Evolutionary conservation across 164 flowering plant species (phyloP).

Genomic region (Dillenia turbinata): DNA sequence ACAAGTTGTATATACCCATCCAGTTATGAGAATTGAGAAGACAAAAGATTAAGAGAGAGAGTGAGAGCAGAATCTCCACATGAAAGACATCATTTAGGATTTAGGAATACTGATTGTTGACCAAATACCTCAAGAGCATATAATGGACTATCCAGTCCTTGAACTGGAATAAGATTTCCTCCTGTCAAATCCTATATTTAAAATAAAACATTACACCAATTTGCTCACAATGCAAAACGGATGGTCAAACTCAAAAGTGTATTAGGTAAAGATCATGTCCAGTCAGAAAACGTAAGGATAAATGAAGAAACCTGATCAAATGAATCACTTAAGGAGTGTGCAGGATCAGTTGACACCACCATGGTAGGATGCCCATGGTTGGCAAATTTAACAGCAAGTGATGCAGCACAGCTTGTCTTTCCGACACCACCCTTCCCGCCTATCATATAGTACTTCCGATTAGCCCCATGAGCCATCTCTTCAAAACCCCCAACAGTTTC

Average conservation of each 20-base stretch:
- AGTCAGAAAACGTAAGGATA: not conserved
- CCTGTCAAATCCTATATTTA: constrained; percentile 52
- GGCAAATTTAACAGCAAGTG: constrained; percentile 92
- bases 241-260: too few relatives aligned
- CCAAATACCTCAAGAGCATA: constrained; percentile 55
- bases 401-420: constrained; percentile 96
- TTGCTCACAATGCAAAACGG: too few relatives aligned
- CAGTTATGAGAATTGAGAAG: too few relatives aligned
- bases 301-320: constrained; percentile 67
- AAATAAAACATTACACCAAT: too few relatives aligned
- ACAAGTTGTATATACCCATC: too few relatives aligned
- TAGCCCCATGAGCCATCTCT: constrained; percentile 63
- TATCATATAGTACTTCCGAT: constrained; percentile 80
- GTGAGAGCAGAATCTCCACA: too few relatives aligned
- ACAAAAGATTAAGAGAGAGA: too few relatives aligned
- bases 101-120: too few relatives aligned
- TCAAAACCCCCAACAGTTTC: too few relatives aligned
- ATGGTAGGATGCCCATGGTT: constrained; percentile 84
- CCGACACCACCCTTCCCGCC: constrained; percentile 99
- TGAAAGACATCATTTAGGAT: too few relatives aligned
- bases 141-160: constrained; percentile 54
- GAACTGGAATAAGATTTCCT: constrained; percentile 48
- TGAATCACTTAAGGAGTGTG: constrained; percentile 98
- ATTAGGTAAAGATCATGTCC: too few relatives aligned
- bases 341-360: constrained; percentile 95